Evolutionary conservation across 768 basidiomycete species (phyloP), one percentile per base, ranked within the genome.

Genomic region (Kockovaella imperatae): DNA sequence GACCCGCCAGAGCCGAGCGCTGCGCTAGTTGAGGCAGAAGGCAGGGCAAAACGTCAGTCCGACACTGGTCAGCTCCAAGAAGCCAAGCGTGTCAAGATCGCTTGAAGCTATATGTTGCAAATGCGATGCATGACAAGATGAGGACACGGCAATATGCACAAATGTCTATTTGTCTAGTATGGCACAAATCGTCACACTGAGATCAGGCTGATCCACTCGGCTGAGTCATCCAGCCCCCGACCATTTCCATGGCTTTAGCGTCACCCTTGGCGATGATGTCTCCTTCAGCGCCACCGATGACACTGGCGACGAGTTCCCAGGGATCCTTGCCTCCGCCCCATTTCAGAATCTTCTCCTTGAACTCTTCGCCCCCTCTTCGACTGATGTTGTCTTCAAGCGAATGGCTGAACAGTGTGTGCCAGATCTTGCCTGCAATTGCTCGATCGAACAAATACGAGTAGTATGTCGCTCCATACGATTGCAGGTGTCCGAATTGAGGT

Each of bases 391-490:
- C 52, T 7, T 75, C 73, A 4, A 18, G 28, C 1, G 30, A 18
- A 46, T 40, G 28, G 21, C 21, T 39, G 61, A 97, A 97, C 0
- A 93, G 74, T 8, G 80, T 77, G 8, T 74, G 70, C 85, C 87
- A 99, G 0, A 96, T 83, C n/a, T 84, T 79, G 5, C 86, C 86
- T 0, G 95, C 93, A 50, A 99, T 95, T 3, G 89, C 89, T 4
- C 91, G 81, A 57, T 97, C 95, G 57, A 99, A 91, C 11, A 96
- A 77, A 66, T 99, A 99, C 3, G 89, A 90, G 62, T 99, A 99
- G 68, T 99, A 99, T 0, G 89, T 95, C 13, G 93, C 90, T 4
- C 93, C 91, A 59, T 99, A 99, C 2, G 91, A 89, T 62, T 84
- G 91, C 4, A 99, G 74, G 67, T 99, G 95, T 0, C 87, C 86